Base-by-base conservation (phyloP, 2,329 filamentous ascomycete genomes). In the Hypocreales sp. region DNA sequence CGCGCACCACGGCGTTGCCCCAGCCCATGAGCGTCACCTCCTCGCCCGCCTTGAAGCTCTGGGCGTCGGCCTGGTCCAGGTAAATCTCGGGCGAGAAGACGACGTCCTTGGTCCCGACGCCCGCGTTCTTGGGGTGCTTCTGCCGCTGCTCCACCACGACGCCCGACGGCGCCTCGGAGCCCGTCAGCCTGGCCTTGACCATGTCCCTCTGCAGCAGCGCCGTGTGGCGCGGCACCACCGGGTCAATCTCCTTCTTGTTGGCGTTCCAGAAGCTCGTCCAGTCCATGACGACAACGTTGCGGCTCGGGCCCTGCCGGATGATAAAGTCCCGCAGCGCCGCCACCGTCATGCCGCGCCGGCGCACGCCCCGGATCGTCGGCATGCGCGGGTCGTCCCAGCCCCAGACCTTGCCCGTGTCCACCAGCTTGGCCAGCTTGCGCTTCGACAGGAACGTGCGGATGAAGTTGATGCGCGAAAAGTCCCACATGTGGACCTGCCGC, bases 21-120 rank as follows among this genome's bases (percentile, higher is more conserved):
- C 87, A 95, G 51, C 79, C 79, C 87, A 94, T 94, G 22, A 94
- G 65, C 0, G 87, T 94, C 43, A 95, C 81, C 53, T 94, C 86
- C 59, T 95, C 87, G 46, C 78, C 75, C 33, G 78, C 65, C 41
- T 72, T 78, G 56, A 94, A 92, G 15, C 67, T 68, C 49, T 77
- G 76, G 35, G 78, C 82, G 43, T 95, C 87, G 24, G 67, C 79
- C 55, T 94, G 87, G 48, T 94, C 87, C 28, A 95, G 60, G 34
- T 90, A 60, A 38, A 94, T 62, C 35, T 74, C 67, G 31, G 68
- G 67, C 46, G 79, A 80, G 51, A 77, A 92, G 15, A 72, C 65
- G 5, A 93, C 81, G 56, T 82, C 80, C 67, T 94, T 94, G 41
- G 61, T 75, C 33, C 87, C 87, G 6, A 94, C 63, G 2, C 75